Percentiles rank a stretch among this genome's conserved stretches.
These are phyloP conservation scores for Trametes maxima DNA, from an alignment of 768 basidiomycete species.

Conservation along the genomic window DNA sequence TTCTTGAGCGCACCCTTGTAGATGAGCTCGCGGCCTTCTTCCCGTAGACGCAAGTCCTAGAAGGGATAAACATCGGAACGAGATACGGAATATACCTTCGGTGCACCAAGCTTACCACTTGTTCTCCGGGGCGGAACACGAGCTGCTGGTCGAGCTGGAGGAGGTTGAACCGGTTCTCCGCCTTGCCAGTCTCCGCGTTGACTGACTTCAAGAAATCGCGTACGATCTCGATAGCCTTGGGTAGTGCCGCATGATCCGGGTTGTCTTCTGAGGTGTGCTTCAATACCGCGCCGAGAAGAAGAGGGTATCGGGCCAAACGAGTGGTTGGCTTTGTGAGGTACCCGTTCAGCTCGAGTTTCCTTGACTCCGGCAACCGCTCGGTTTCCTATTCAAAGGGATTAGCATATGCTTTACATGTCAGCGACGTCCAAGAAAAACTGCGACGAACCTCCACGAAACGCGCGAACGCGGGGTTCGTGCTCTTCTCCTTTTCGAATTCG, in stretches of 20 bases:
- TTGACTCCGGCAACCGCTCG: conserved; percentile 91
- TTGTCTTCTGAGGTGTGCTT: conserved; percentile 93
- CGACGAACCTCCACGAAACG: conserved; percentile 90
- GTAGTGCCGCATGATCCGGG: conserved; percentile 77
- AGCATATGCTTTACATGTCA: background rate
- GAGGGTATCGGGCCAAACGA: conserved; percentile 93
- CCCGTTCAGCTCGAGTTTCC: conserved; percentile 96
- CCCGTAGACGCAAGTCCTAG: conserved; percentile 82
- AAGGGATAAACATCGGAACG: background rate
- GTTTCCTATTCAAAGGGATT: conserved; percentile 55
- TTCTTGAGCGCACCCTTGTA: conserved; percentile 91
- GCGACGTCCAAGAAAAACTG: background rate
- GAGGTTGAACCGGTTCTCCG: conserved; percentile 95
- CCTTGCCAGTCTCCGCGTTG: conserved; percentile 91
- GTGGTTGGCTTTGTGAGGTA: conserved; percentile 99
- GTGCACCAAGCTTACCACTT: conserved; percentile 62
- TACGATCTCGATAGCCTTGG: conserved; percentile 75
- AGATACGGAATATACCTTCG: background rate
- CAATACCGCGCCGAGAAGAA: conserved; percentile 86
- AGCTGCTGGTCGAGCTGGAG: conserved; percentile 92
- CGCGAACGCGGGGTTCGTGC: conserved; percentile 87
- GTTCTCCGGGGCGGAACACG: conserved; percentile 85
- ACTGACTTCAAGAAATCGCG: conserved; percentile 85
- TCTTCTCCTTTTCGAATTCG: conserved; percentile 99
- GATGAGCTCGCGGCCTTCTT: conserved; percentile 88